A percentile compares a stretch with the other conserved stretches of the same genome.
These are phyloP conservation scores for Stereocaulon alpinum DNA, from an alignment of 495 filamentous ascomycete species.

Conservation along the genomic window DNA sequence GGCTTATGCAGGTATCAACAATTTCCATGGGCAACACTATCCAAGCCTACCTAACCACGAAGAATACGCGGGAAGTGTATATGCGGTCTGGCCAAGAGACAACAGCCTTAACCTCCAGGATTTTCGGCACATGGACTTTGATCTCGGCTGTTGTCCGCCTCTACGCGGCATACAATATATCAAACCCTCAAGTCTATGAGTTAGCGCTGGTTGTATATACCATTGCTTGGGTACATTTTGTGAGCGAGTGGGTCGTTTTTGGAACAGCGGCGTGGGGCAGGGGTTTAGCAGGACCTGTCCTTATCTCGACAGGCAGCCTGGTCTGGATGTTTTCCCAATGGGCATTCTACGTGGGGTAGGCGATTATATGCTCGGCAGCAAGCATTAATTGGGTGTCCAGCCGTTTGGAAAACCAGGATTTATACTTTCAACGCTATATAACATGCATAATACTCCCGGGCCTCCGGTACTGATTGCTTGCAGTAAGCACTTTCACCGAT, in stretches of 20 bases:
- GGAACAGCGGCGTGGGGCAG: constrained; percentile 59
- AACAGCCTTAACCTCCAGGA: constrained; percentile 41
- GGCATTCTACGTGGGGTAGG: constrained; percentile 45
- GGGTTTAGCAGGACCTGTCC: constrained; percentile 59
- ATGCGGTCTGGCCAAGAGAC: constrained; percentile 38
- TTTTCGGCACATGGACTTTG: constrained; percentile 89
- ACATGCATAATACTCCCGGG: neutral
- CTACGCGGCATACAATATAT: constrained; percentile 79
- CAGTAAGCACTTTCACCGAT: neutral
- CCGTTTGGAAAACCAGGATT: neutral
- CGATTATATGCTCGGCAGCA: neutral
- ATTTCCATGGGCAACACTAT: constrained; percentile 70
- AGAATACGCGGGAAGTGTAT: constrained; percentile 72
- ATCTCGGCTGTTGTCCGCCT: constrained; percentile 63
- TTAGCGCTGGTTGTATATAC: constrained; percentile 70
- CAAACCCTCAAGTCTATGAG: constrained; percentile 59
- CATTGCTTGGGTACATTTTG: constrained; percentile 72
- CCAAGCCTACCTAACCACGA: constrained; percentile 65
- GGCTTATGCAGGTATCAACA: constrained; percentile 34
- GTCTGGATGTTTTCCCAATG: constrained; percentile 77
- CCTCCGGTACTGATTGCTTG: neutral
- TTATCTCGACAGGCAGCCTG: constrained; percentile 58
- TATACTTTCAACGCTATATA: neutral
- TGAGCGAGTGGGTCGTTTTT: constrained; percentile 66
- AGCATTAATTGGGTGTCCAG: neutral